phyloP scores from a whole-genome alignment of 2,329 filamentous ascomycete species.

The Chaetomiaceae sp. region DNA sequence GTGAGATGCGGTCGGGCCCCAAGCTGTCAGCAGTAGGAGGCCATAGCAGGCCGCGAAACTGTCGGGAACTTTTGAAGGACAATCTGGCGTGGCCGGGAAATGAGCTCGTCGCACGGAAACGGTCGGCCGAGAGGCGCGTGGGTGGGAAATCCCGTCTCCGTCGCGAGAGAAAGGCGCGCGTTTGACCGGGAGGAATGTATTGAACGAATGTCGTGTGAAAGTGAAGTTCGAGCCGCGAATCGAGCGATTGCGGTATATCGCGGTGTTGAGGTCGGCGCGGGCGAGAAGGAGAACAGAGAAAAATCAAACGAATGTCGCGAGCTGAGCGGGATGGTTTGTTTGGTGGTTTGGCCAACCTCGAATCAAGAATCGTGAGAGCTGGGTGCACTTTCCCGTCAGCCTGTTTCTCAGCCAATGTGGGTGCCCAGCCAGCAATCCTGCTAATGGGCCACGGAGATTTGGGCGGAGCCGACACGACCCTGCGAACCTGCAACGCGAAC shows the following conservation, averaged over 20 bases:
- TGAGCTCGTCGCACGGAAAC: constrained; percentile 18
- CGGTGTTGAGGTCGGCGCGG: neutral
- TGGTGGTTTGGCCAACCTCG: neutral
- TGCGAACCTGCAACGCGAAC: constrained; percentile 7
- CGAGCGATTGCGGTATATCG: no score
- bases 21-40: constrained; percentile 14
- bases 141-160: no score
- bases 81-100: constrained; percentile 7
- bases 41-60: constrained; percentile 17
- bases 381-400: neutral
- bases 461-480: constrained; percentile 8
- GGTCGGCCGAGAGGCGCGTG: constrained; percentile 11
- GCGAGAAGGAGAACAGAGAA: neutral
- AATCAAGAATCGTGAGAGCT: constrained; percentile 9
- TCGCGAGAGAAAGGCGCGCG: neutral
- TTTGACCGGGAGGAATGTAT: neutral
- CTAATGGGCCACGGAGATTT: constrained; percentile 15
- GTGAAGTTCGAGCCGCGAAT: neutral
- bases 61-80: constrained; percentile 1
- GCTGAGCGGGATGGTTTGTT: neutral
- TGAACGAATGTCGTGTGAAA: constrained; percentile 12
- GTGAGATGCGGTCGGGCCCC: constrained; percentile 15
- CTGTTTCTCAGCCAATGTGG: constrained; percentile 14
- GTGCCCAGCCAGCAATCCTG: constrained; percentile 11
- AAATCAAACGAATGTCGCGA: constrained; percentile 7